A percentile compares a stretch with the other conserved stretches of the same genome.
Conservation (phyloP, 2,329 filamentous ascomycete species). For the Hirsutella thompsonii region DNA sequence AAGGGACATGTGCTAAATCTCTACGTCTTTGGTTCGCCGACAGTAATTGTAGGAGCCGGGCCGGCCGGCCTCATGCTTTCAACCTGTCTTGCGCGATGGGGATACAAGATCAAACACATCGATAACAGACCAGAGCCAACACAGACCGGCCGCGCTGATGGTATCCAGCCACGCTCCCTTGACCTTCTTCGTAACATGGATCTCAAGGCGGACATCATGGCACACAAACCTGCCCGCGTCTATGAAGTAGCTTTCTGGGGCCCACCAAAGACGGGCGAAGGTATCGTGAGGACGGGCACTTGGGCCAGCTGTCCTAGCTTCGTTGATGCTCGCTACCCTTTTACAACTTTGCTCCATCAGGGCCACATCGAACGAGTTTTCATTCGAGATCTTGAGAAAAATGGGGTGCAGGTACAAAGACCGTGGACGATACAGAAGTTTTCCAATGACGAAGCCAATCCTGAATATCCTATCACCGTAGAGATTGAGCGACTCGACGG, state of each 20-base stretch:
- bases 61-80: constrained; percentile 81
- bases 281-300: constrained; percentile 53
- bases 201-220: constrained; percentile 79
- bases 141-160: constrained; percentile 73
- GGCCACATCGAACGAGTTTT: constrained; percentile 60
- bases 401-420: constrained; percentile 46
- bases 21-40: constrained; percentile 9
- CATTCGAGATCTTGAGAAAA: constrained; percentile 50
- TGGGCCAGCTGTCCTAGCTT: constrained; percentile 88
- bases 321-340: constrained; percentile 58
- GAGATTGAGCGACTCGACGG: constrained; percentile 67
- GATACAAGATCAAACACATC: constrained; percentile 90
- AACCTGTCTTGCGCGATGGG: constrained; percentile 80
- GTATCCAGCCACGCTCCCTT: constrained; percentile 80
- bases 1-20: neutral
- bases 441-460: constrained; percentile 39
- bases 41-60: constrained; percentile 79
- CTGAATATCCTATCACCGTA: constrained; percentile 69
- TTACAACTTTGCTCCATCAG: constrained; percentile 59
- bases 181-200: constrained; percentile 85
- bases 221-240: constrained; percentile 72
- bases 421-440: constrained; percentile 54
- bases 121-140: constrained; percentile 83
- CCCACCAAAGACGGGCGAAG: constrained; percentile 37
- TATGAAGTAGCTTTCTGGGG: constrained; percentile 70